Evolutionary conservation across 768 basidiomycete species (phyloP).

Genomic region (Hericium coralloides): DNA sequence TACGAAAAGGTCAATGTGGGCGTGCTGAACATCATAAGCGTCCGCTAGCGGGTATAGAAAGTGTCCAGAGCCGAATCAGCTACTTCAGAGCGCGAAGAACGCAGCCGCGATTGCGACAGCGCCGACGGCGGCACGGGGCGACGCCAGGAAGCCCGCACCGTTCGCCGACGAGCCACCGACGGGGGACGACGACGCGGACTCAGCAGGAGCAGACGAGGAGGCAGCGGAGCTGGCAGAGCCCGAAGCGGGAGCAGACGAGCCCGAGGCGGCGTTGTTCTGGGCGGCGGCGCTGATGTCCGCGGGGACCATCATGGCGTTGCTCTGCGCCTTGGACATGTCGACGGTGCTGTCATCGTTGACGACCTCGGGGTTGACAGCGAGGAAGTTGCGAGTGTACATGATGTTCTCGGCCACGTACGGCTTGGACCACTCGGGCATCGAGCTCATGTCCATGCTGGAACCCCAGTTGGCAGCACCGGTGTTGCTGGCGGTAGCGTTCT

Average conservation of each 20-base stretch:
- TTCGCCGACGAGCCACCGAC: conserved; percentile 21
- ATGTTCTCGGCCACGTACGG: conserved; percentile 47
- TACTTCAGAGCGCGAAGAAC: conserved; percentile 31
- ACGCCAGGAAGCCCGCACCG: conserved; percentile 39
- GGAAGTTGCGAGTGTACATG: conserved; percentile 34
- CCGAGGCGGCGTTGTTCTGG: conserved; percentile 18
- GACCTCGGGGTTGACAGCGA: conserved; percentile 43
- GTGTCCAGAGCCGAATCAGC: neutral
- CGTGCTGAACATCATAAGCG: neutral
- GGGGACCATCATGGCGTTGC: conserved; percentile 50
- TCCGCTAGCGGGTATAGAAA: neutral
- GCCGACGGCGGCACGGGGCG: conserved; percentile 41
- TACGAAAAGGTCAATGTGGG: neutral
- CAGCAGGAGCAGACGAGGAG: conserved; percentile 11
- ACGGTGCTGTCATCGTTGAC: conserved; percentile 41
- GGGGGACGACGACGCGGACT: conserved; percentile 16
- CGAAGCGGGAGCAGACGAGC: conserved; percentile 17
- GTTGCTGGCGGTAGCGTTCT: conserved; percentile 39
- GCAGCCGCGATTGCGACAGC: conserved; percentile 40
- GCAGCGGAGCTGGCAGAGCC: conserved; percentile 6
- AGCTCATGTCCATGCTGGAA: conserved; percentile 45
- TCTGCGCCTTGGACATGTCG: conserved; percentile 34
- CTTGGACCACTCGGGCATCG: conserved; percentile 48
- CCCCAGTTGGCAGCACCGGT: conserved; percentile 49
- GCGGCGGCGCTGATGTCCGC: conserved; percentile 43